A percentile compares a stretch with the other conserved stretches of the same genome.
Evolutionary conservation across 441 rosid genomes (phyloP).

Genomic region (Aquilaria agallochum): DNA sequence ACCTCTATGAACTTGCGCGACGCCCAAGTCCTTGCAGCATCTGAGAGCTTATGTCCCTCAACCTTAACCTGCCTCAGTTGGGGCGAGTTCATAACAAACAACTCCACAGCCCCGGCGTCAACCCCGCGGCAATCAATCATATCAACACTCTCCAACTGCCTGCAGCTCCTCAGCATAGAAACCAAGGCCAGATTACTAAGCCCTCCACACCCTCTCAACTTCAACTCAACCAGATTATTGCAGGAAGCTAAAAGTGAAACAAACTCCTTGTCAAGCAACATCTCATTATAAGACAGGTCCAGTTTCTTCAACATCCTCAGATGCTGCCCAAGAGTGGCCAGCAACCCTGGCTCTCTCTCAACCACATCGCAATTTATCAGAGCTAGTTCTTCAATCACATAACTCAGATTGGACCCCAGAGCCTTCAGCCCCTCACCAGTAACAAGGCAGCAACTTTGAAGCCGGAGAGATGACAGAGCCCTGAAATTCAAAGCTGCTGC

Average conservation of each 20-base stretch:
- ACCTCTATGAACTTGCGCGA: constrained; percentile 37
- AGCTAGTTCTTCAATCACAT: constrained; percentile 54
- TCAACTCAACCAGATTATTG: constrained; percentile 42
- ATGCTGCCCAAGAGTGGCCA: constrained; percentile 72
- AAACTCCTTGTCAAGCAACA: constrained; percentile 59
- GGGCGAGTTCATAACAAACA: constrained; percentile 35
- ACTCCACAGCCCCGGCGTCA: constrained; percentile 42
- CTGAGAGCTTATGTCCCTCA: constrained; percentile 57
- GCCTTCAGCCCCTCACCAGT: constrained; percentile 64
- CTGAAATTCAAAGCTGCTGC: constrained; percentile 49
- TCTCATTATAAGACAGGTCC: constrained; percentile 59
- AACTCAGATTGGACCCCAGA: constrained; percentile 41
- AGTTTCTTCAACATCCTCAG: constrained; percentile 48
- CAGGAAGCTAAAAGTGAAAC: constrained; percentile 68
- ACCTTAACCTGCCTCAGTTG: constrained; percentile 42
- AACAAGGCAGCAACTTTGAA: constrained; percentile 73
- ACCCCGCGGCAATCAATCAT: constrained; percentile 45
- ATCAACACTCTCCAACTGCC: constrained; percentile 43
- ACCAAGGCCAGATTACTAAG: constrained; percentile 38
- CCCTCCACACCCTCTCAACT: constrained; percentile 58
- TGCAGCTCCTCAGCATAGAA: constrained; percentile 47
- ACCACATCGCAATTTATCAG: constrained; percentile 65
- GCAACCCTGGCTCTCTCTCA: constrained; percentile 65
- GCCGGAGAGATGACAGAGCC: constrained; percentile 42
- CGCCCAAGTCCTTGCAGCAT: constrained; percentile 35